Conservation (phyloP, 257 asterid species). For the Avicennia marina region DNA sequence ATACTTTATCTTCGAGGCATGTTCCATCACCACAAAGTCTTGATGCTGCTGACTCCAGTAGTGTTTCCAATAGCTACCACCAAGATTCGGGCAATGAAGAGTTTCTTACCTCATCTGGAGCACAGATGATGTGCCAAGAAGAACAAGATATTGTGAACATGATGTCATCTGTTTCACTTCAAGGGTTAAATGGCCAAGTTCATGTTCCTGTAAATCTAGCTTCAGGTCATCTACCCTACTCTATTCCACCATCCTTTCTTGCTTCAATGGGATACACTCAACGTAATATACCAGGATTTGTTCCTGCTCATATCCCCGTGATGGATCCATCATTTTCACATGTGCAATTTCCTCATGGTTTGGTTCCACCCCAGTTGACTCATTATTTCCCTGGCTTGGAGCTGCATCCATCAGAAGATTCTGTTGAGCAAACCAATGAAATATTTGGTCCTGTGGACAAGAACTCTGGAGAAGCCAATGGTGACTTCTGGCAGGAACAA, state of each 20-base stretch:
- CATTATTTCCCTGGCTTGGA: conserved; percentile 62
- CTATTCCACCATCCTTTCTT: conserved; percentile 69
- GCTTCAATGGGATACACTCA: conserved; percentile 77
- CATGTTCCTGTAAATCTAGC: conserved; percentile 59
- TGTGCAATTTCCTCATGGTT: conserved; percentile 61
- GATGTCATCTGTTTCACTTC: conserved; percentile 81
- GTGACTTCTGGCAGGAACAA: conserved; percentile 61
- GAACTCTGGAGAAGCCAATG: conserved; percentile 47
- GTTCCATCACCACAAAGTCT: conserved; percentile 40
- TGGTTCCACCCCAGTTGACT: conserved; percentile 55
- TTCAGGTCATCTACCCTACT: conserved; percentile 70
- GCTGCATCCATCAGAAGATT: conserved; percentile 46
- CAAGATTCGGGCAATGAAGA: conserved; percentile 55
- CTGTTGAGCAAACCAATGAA: conserved; percentile 50
- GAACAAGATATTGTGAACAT: conserved; percentile 86
- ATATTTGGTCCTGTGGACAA: conserved; percentile 40
- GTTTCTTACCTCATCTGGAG: conserved; percentile 49
- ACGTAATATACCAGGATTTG: conserved; percentile 63
- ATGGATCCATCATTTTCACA: conserved; percentile 53
- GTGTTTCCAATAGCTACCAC: conserved; percentile 39
- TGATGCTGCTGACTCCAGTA: conserved; percentile 48
- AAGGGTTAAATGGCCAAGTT: conserved; percentile 65
- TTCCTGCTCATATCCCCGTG: conserved; percentile 44
- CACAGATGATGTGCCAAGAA: conserved; percentile 57
- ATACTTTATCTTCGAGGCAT: conserved; percentile 35